phyloP scores from a whole-genome alignment of 2,329 filamentous ascomycete genomes.

The Epichloe aotearoae region DNA sequence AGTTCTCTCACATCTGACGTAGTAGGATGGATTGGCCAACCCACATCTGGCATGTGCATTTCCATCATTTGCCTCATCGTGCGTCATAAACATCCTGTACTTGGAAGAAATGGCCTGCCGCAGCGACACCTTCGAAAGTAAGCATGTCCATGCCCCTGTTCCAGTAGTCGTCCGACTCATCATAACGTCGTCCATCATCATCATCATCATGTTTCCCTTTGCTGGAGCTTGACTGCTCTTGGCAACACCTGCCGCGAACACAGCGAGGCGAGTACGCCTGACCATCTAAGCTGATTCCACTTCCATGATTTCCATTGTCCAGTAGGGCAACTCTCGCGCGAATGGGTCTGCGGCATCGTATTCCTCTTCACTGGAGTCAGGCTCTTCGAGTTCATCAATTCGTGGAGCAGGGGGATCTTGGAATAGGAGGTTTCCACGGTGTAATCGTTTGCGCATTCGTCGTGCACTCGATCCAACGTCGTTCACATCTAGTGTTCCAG shows the following conservation, averaged over 20 bases:
- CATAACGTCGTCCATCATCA: neutral
- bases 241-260: neutral
- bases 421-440: constrained; percentile 34
- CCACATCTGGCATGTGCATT: neutral
- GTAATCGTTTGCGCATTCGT: constrained; percentile 32
- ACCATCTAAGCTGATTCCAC: constrained; percentile 24
- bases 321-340: constrained; percentile 37
- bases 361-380: constrained; percentile 34
- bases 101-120: neutral
- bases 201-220: neutral
- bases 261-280: neutral
- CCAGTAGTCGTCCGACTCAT: neutral
- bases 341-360: constrained; percentile 26
- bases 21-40: neutral
- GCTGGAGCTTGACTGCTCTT: neutral
- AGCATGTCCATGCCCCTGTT: neutral
- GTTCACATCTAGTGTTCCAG: constrained; percentile 25
- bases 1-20: neutral
- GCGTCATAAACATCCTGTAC: neutral
- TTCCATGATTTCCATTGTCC: constrained; percentile 37
- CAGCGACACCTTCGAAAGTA: neutral
- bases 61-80: neutral
- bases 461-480: constrained; percentile 34
- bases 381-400: constrained; percentile 42
- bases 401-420: constrained; percentile 36